Conservation (phyloP, 805 yeast species). For the Kodamaea fukazawae region DNA sequence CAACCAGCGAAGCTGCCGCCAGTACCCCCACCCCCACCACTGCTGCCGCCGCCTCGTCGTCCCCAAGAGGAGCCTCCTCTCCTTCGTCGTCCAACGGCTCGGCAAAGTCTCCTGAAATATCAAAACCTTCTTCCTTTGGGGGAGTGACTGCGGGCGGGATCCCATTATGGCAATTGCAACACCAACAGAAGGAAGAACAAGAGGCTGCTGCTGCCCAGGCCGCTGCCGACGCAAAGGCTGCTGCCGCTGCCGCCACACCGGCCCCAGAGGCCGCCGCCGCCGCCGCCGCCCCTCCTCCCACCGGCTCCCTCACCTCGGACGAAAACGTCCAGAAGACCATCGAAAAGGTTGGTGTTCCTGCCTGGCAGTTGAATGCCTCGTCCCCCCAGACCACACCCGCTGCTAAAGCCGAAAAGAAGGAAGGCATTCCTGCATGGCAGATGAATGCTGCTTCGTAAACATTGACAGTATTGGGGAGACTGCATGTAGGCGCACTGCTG, state of each 20-base stretch:
- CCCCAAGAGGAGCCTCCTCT: constrained; percentile 4
- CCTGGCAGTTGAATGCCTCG: constrained; percentile 38
- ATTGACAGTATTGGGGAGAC: not conserved
- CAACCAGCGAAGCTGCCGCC: constrained; percentile 6
- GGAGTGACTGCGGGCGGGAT: constrained; percentile 39
- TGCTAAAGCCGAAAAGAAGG: constrained; percentile 34
- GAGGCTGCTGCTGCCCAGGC: too few species aligned
- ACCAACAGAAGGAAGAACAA: constrained; percentile 19
- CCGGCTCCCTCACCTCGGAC: constrained; percentile 6
- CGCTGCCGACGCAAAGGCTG: constrained; percentile 13
- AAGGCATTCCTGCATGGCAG: constrained; percentile 44
- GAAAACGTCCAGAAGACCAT: constrained; percentile 23
- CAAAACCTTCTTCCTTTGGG: constrained; percentile 15
- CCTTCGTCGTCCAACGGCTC: constrained; percentile 4
- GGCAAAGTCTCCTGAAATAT: constrained; percentile 5
- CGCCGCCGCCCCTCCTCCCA: constrained; percentile 2
- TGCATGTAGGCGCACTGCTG: not conserved
- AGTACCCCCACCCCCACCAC: constrained; percentile 7
- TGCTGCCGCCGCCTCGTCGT: too few species aligned
- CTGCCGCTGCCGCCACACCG: not conserved
- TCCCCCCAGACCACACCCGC: too few species aligned
- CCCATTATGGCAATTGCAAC: constrained; percentile 45
- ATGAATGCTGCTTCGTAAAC: constrained; percentile 17
- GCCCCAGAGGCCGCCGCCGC: not conserved
- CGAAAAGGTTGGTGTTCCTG: constrained; percentile 40